phyloP scores from a whole-genome alignment of 257 asterid genomes.

The Echites panduratus region DNA sequence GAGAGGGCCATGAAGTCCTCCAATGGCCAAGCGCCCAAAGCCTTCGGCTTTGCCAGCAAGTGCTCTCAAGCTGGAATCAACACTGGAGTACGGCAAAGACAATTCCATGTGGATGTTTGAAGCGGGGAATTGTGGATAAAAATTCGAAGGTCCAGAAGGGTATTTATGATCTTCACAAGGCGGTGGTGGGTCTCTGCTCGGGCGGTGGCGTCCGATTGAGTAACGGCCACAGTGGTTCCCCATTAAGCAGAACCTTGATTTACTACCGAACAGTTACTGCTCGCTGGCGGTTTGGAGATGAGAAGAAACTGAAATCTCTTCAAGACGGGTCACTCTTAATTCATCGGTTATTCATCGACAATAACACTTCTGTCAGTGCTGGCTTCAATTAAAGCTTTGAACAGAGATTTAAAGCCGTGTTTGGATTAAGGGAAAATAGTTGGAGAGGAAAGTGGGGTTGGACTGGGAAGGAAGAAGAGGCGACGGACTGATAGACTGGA shows the following conservation, averaged over 20 bases:
- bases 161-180: not conserved
- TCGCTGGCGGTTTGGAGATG: not conserved
- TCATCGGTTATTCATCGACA: not conserved
- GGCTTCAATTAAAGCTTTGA: not conserved
- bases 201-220: slow-evolving; percentile 13
- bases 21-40: slow-evolving; percentile 38
- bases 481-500: no score
- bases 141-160: not conserved
- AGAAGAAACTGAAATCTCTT: not conserved
- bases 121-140: not conserved
- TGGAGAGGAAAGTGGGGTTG: no score
- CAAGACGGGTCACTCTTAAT: not conserved
- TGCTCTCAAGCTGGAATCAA: slow-evolving; percentile 33
- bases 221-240: slow-evolving; percentile 33
- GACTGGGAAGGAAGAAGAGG: no score
- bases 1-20: slow-evolving; percentile 42
- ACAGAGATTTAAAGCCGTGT: no score
- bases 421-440: no score
- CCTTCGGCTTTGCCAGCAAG: slow-evolving; percentile 47
- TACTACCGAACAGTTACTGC: not conserved
- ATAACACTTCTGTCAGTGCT: no score
- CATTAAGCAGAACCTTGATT: slow-evolving; percentile 12
- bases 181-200: slow-evolving; percentile 8
- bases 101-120: slow-evolving; percentile 22
- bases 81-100: slow-evolving; percentile 32